A percentile compares a stretch with the other conserved stretches of the same genome.
These are phyloP conservation scores for Cephalotrichum gorgonifer DNA, from an alignment of 2,329 filamentous ascomycete genomes.

Conservation along the genomic window DNA sequence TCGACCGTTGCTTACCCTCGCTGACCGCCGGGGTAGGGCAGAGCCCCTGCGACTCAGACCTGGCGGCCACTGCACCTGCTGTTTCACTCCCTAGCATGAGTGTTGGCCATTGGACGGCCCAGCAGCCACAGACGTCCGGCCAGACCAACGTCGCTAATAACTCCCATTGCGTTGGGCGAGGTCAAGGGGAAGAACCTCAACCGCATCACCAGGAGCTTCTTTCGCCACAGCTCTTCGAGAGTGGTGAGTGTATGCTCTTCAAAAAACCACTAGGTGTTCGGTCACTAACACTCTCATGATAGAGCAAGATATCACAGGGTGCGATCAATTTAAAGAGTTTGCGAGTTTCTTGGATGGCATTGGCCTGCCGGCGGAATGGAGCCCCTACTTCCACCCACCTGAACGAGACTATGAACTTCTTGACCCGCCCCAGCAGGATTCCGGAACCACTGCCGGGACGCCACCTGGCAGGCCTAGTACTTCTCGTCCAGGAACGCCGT, in stretches of 20 bases:
- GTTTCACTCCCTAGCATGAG: conserved; percentile 22
- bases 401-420: conserved; percentile 12
- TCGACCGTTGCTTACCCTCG: conserved; percentile 16
- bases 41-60: conserved; percentile 6
- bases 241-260: conserved; percentile 6
- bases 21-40: conserved; percentile 11
- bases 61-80: conserved; percentile 15
- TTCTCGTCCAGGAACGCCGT: conserved; percentile 20
- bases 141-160: background rate
- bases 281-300: background rate
- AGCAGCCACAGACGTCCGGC: background rate
- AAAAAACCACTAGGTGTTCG: background rate
- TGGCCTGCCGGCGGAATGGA: conserved; percentile 26
- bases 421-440: conserved; percentile 11
- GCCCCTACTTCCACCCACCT: conserved; percentile 21
- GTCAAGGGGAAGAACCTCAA: conserved; percentile 5
- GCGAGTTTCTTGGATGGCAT: conserved; percentile 26
- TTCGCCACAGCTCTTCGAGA: conserved; percentile 13
- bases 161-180: conserved; percentile 1
- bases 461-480: conserved; percentile 6
- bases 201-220: conserved; percentile 17
- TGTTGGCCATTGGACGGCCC: conserved; percentile 14
- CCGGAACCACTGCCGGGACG: conserved; percentile 8
- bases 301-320: conserved; percentile 8
- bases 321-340: conserved; percentile 25